Evolutionary conservation across 1,139 yeast species (phyloP), one percentile per base, ranked within the genome.

Genomic region (Nakaseomyces bracarensis): DNA sequence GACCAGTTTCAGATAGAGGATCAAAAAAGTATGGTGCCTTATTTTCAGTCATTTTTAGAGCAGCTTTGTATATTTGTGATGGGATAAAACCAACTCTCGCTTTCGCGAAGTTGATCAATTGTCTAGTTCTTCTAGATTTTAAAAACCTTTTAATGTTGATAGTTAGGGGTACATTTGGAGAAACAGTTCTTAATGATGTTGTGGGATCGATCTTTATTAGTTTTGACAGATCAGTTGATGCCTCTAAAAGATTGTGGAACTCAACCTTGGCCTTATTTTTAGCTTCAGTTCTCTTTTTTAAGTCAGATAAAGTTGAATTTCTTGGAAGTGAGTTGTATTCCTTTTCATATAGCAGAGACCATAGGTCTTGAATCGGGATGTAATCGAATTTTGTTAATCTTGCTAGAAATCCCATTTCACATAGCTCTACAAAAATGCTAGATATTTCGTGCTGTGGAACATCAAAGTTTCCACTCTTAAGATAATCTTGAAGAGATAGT

Each of bases 31-130:
- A 60, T 9, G 80, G 76, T 5, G 81, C 68, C 38, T 67, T 64
- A 44, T 68, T 70, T 58, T 87, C 96, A 25, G 83, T 68, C 31
- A 72, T 58, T 35, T 65, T 56, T 47, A 91, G 69, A 5, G 81
- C 77, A 7, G 71, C 64, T 41, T 72, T 69, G 57, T 82, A 91
- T 6, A 93, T 71, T 40, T 70, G 66, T 0, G 94, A 73, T 0
- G 93, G 70, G 3, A 82, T 63, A 10, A 71, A 63, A 5, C 98
- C 98, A 37, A 87, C 65, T 46, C 89, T 71, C 39, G 82, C 78
- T 31, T 71, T 70, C 15, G 82, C 84, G 41, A 83, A 70, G 33
- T 74, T 74, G 1, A 70, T 75, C 22, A 91, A 69, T 47, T 82
- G 82, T 33, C 67, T 64, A 13, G 82, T 72, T 49, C 96, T 72